Conservation (phyloP, 129 eudicot species). For the carrot (Daucus carota) region DNA sequence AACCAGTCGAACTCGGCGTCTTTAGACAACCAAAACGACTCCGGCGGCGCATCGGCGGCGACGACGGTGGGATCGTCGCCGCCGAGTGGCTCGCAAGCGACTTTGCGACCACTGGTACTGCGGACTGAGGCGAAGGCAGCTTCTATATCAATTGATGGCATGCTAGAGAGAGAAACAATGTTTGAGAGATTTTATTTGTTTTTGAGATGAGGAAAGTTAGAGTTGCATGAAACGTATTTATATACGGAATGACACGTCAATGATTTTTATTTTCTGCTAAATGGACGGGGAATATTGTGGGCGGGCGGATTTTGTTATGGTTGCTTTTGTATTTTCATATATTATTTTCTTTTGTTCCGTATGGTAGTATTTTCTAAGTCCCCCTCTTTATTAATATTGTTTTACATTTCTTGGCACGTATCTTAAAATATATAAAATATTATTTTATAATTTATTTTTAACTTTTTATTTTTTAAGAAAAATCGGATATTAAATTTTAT, state of each 20-base stretch:
- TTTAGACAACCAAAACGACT: slow-evolving; percentile 70
- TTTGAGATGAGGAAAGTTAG: background rate
- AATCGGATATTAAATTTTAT: too few species aligned
- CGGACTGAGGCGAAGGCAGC: slow-evolving; percentile 27
- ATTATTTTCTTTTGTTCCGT: too few species aligned
- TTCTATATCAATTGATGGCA: slow-evolving; percentile 47
- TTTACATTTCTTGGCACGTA: too few species aligned
- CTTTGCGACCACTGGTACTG: slow-evolving; percentile 31
- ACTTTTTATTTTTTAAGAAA: too few species aligned
- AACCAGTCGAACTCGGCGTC: slow-evolving; percentile 85
- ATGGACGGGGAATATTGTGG: background rate
- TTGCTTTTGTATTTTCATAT: too few species aligned
- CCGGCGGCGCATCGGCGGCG: slow-evolving; percentile 52
- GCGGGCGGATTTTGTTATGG: background rate
- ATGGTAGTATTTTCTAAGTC: too few species aligned
- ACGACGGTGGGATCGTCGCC: slow-evolving; percentile 15
- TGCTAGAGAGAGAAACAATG: slow-evolving; percentile 15
- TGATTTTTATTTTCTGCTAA: background rate
- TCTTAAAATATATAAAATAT: too few species aligned
- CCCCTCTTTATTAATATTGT: too few species aligned
- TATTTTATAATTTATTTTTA: too few species aligned
- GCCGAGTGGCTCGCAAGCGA: slow-evolving; percentile 33
- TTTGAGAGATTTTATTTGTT: too few species aligned
- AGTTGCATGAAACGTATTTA: background rate
- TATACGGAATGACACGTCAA: background rate